Evolutionary conservation across 305 asterid genomes (phyloP), one percentile per base, ranked within the genome.

Genomic region (Fraxinus sp.): DNA sequence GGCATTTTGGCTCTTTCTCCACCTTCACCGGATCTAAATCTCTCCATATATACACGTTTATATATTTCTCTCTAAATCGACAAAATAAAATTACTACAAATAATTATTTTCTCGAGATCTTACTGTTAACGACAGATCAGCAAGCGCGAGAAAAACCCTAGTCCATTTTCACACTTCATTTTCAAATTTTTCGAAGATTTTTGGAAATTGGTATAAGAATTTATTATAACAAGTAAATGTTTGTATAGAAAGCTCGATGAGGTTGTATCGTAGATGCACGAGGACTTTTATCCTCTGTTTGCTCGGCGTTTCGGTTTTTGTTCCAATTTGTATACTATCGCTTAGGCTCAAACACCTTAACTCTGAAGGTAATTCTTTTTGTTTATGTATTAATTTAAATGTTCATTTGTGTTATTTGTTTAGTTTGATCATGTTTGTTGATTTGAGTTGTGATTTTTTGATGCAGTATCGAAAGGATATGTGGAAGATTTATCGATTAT

Each of bases 241-340:
- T 77, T 68, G 6, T 33, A 78, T 5, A 36, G 80, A 10, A 78
- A 77, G 80, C 81, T 10, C 87, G 89, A 95, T 91, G 98, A 90
- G 82, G 95, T 83, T 80, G 78, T 88, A 82, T 86, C 91, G 89
- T 52, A 87, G 79, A 80, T 85, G 90, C 86, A 84, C 94, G 94
- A 92, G 97, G 94, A 90, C 88, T 85, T 87, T 90, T 84, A 89
- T 95, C 98, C 97, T 95, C 94, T 89, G 86, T 64, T 87, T 93
- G 80, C 95, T 95, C 37, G 84, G 88, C 72, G 83, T 95, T 82
- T 90, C 94, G 33, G 94, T 93, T 64, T 81, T 90, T 33, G 79
- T 91, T 83, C 97, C 97, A 46, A 78, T 93, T 80, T 82, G 90
- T 80, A 76, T 95, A 46, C 92, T 93, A 44, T 92, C 97, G 4